These are phyloP conservation scores for Primulina eburnea DNA, from an alignment of 257 asterid genomes.

Conservation along the genomic window DNA sequence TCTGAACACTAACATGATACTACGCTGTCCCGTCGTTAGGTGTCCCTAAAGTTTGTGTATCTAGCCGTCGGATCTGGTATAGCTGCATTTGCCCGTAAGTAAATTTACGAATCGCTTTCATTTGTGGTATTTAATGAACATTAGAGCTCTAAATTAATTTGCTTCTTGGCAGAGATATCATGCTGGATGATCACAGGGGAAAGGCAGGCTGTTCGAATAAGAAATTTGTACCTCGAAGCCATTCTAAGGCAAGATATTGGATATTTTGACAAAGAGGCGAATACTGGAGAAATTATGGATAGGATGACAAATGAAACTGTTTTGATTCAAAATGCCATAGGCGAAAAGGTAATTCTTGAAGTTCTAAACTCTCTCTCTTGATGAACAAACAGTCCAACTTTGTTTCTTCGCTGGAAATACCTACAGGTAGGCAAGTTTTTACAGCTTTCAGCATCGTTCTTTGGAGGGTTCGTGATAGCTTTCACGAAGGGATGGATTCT, in stretches of 20 bases:
- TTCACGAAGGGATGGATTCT: slow-evolving; percentile 57
- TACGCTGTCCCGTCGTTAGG: slow-evolving; percentile 31
- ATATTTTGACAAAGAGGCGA: slow-evolving; percentile 55
- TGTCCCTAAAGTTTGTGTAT: slow-evolving; percentile 46
- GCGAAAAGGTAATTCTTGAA: slow-evolving; percentile 50
- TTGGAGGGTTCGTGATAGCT: slow-evolving; percentile 56
- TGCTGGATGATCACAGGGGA: slow-evolving; percentile 77
- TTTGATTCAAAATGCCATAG: slow-evolving; percentile 64
- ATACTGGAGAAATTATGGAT: slow-evolving; percentile 51
- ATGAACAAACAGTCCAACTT: neutral
- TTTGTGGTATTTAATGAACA: neutral
- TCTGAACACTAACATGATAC: neutral
- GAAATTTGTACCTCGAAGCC: slow-evolving; percentile 46
- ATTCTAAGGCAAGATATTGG: slow-evolving; percentile 62
- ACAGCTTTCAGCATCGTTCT: slow-evolving; percentile 48
- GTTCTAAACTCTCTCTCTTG: neutral
- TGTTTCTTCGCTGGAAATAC: neutral
- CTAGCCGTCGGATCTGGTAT: slow-evolving; percentile 58
- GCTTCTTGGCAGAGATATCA: slow-evolving; percentile 46
- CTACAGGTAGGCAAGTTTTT: slow-evolving; percentile 56
- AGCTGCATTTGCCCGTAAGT: slow-evolving; percentile 55
- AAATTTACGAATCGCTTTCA: neutral
- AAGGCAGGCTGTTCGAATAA: slow-evolving; percentile 61
- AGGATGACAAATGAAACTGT: slow-evolving; percentile 50
- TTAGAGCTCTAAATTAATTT: neutral